Percentiles rank a stretch among this genome's conserved stretches.
phyloP scores from a whole-genome alignment of 495 filamentous ascomycete species.

The Aspergillus avenaceus region DNA sequence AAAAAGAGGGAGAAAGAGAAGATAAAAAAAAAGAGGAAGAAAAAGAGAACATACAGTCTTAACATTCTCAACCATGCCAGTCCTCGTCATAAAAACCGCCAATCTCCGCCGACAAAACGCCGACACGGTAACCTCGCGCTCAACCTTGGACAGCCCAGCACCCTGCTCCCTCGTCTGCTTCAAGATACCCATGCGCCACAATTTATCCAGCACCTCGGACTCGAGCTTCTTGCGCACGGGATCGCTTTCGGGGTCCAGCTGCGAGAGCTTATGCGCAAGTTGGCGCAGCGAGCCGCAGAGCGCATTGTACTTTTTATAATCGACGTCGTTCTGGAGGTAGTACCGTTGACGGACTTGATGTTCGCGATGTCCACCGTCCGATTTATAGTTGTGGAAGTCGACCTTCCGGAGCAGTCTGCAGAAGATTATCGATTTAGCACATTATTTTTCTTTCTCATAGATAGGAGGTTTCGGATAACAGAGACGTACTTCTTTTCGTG shows the following conservation, averaged over 20 bases:
- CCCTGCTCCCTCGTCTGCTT: constrained; percentile 56
- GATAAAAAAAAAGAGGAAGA: constrained; percentile 9
- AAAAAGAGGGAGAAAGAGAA: constrained; percentile 1
- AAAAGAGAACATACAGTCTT: constrained; percentile 45
- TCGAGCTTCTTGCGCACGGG: constrained; percentile 77
- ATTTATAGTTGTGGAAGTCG: constrained; percentile 91
- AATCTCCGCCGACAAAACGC: constrained; percentile 77
- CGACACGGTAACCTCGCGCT: constrained; percentile 79
- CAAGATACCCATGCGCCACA: constrained; percentile 86
- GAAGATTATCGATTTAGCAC: too few species aligned
- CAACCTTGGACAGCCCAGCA: constrained; percentile 68
- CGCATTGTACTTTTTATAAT: constrained; percentile 85
- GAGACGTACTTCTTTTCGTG: constrained; percentile 69
- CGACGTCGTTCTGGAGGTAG: constrained; percentile 77
- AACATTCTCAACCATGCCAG: constrained; percentile 86
- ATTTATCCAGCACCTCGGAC: constrained; percentile 77
- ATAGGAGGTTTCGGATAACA: background rate
- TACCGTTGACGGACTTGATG: constrained; percentile 78
- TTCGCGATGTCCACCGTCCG: constrained; percentile 80
- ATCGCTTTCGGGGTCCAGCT: constrained; percentile 71
- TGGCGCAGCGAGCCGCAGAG: constrained; percentile 81
- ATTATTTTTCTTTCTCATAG: too few species aligned
- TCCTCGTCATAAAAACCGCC: constrained; percentile 80
- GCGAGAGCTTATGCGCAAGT: constrained; percentile 79
- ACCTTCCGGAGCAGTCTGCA: constrained; percentile 84